Evolutionary conservation across 352 stramenopile genomes (phyloP), one percentile per base, ranked within the genome.

Genomic region (Pythium myriotylum): DNA sequence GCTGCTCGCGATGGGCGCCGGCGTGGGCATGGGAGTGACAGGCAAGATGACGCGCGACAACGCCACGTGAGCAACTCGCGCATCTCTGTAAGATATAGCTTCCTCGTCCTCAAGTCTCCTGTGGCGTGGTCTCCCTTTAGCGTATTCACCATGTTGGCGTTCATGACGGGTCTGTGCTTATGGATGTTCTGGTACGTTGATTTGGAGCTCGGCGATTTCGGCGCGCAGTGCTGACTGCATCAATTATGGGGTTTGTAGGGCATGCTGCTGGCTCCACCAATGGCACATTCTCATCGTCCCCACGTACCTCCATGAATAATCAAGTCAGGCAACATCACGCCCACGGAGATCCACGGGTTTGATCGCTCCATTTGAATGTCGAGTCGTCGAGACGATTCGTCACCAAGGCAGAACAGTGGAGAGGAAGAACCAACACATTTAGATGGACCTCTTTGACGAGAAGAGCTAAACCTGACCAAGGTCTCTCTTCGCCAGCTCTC

Each of bases 181-280:
- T 95, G 86, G 86, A 86, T 95, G 72, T 94, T 95, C 70, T 95
- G 86, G 86, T 91, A 67, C 72, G 72, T 57, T 39, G 20, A 7
- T 27, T 45, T 33, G 59, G 43, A 52, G 14, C 9, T 27, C 50
- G 24, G 41, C 45, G 35, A 45, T 57, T 41, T 54, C 37, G 12
- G 35, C 5, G n/a, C 33, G 32, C 17, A 16, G 33, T 19, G 9
- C 43, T 54, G 42, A 62, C 6, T 8, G 4, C 47, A 27, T 59
- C n/a, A n/a, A n/a, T 41, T 37, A 46, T 13, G 35, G 12, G 27
- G 8, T 46, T 23, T 54, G 35, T 41, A 93, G 84, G 84, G 86
- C 84, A n/a, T 95, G 86, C 65, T 92, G 82, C 80, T 95, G 86
- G 86, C 59, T 95, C 59, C 86, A 95, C 71, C 86, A 95, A 76